Evolutionary conservation across 768 basidiomycete species (phyloP), one percentile per base, ranked within the genome.

Genomic region (Tylopilus felleus): DNA sequence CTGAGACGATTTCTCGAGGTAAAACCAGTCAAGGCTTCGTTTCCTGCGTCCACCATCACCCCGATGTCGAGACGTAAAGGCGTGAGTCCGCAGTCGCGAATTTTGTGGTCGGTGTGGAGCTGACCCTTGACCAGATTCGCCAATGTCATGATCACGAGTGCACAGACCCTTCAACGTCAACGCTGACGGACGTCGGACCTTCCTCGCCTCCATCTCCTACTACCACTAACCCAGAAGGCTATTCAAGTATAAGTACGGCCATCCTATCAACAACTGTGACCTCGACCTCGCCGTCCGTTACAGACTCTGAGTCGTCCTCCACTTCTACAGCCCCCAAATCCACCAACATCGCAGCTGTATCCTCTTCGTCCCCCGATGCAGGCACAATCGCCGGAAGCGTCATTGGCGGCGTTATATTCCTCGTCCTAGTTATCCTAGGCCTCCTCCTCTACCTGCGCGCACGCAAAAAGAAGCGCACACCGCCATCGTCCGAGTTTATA

Each of bases 401-500:
- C 44, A 56, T 86, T 17, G 83, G 80, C n/a, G 75, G 72, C 28
- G 64, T 80, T 31, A 55, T 75, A 9, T 55, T 78, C 40, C 56
- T 80, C 51, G 55, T 69, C 10, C 58, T 79, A 43, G 31, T 75
- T 16, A 43, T 65, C 7, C 49, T 76, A 8, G 71, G 60, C 29
- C 29, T 72, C n/a, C 54, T 83, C 45, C 36, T 80, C 43, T 63
- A 76, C 56, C 60, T 75, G 14, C 78, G 77, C 39, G 71, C 74
- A 17, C 77, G 77, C 21, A 52, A 51, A 19, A 73, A 72, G 39
- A 72, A 64, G 23, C 76, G 71, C 47, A 74, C 70, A n/a, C 74
- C 82, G 1, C 85, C 86, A 4, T 84, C 84, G 16, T 74, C 82
- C 17, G 83, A 84, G 58, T 86, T 85, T 65, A 66, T 81, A 39